phyloP scores from a whole-genome alignment of 306 rosid genomes.

The Medicago arabica region DNA sequence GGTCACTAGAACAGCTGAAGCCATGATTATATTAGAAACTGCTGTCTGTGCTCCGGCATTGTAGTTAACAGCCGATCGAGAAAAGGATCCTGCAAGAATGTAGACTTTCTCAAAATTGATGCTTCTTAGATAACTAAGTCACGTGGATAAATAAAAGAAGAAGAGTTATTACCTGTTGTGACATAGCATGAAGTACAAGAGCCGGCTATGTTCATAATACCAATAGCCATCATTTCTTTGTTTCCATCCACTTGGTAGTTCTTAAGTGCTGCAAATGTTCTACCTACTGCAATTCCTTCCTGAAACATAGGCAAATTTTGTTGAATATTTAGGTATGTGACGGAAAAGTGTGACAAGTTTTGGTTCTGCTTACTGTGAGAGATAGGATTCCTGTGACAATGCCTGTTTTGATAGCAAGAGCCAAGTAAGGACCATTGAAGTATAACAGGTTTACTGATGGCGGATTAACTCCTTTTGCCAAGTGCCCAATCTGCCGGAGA shows the following conservation, averaged over 20 bases:
- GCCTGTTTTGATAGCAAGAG: constrained; percentile 90
- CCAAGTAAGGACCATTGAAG: constrained; percentile 65
- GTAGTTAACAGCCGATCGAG: constrained; percentile 87
- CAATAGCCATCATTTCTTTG: constrained; percentile 99
- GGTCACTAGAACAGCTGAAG: constrained; percentile 88
- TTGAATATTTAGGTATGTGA: background rate
- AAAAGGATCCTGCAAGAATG: constrained; percentile 79
- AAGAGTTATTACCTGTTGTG: constrained; percentile 64
- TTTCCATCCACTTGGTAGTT: constrained; percentile 98
- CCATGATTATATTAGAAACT: constrained; percentile 86
- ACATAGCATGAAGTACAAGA: constrained; percentile 92
- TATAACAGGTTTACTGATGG: constrained; percentile 81
- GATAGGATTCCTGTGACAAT: constrained; percentile 84
- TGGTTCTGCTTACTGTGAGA: constrained; percentile 73
- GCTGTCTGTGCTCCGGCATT: constrained; percentile 91
- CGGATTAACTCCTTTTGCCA: constrained; percentile 85
- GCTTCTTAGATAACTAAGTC: constrained; percentile 18
- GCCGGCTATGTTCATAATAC: constrained; percentile 90
- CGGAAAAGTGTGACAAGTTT: background rate
- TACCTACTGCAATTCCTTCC: constrained; percentile 99
- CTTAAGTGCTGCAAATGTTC: constrained; percentile 86
- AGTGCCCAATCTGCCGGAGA: constrained; percentile 65
- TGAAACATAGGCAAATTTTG: constrained; percentile 36
- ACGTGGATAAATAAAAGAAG: constrained; percentile 23
- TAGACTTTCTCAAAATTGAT: constrained; percentile 28